Base-by-base conservation (phyloP, 2,329 filamentous ascomycete genomes). In the Phialocephala sp. region DNA sequence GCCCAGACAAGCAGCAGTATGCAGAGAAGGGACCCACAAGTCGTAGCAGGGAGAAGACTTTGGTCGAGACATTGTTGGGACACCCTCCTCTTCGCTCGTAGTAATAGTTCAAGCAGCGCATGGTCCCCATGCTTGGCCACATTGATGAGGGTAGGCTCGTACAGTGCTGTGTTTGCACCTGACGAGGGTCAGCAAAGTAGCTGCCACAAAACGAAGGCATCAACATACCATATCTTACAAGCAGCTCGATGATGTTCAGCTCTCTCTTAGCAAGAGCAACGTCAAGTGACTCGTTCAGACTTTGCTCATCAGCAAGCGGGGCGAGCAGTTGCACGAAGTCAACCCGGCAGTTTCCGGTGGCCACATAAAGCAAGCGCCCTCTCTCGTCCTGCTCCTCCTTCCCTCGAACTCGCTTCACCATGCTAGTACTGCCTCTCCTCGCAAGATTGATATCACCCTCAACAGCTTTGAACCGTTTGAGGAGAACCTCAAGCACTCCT, bases 171-270 rank as follows among this genome's bases (percentile, higher is more conserved):
- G 39, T 69, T 68, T 1, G 67, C 69, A 8, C 66, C 68, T 70
- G 14, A 4, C 8, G 60, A 24, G 43, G 15, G 8, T 11, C 50
- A 35, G 14, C 41, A 12, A 27, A 18, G 15, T 18, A 22, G n/a
- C n/a, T 15, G 8, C 9, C 18, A n/a, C 22, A 6, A 15, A n/a
- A 37, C 20, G 12, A 39, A 37, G 20, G 15, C 15, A 39, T 15
- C 20, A 24, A 58, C 60, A 27, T 62, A 70, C 68, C 69, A 64
- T 69, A 66, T 65, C 64, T 57, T 24, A 69, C 62, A n/a, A 71
- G 39, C 22, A 41, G 55, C 43, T 63, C 64, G 6, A 65, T 56
- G 20, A 64, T 63, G 9, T 20, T 37, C 37, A 65, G 35, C 15
- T 66, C 39, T 54, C 59, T 68, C 27, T 55, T 61, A 14, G 24